phyloP scores from a whole-genome alignment of 2,329 filamentous ascomycete genomes.

The Penicillium nordicum region DNA sequence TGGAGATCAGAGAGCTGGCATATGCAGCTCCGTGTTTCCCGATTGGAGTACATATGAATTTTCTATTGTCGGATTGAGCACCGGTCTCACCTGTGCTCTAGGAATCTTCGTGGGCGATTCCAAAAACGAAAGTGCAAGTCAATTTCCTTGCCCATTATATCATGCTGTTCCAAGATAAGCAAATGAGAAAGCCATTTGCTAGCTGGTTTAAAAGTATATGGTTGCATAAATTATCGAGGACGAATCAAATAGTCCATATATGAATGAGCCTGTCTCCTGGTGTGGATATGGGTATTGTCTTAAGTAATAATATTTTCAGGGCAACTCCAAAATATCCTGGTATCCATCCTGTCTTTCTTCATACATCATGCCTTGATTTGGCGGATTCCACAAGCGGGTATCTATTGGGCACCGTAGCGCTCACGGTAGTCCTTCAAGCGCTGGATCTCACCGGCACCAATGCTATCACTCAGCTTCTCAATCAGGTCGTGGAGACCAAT shows the following conservation, averaged over 20 bases:
- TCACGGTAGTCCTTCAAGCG: slow-evolving; percentile 69
- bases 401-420: slow-evolving; percentile 40
- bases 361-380: slow-evolving; percentile 22
- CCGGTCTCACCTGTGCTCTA: slow-evolving; percentile 7
- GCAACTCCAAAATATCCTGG: slow-evolving; percentile 17
- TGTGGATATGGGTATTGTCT: neutral
- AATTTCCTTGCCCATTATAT: neutral
- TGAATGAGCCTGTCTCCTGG: neutral
- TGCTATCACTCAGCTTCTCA: slow-evolving; percentile 61
- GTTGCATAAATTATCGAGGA: neutral
- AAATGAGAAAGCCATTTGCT: slow-evolving; percentile 3
- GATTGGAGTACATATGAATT: slow-evolving; percentile 7
- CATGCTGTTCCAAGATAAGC: neutral
- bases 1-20: neutral
- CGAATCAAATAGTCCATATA: neutral
- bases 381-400: neutral
- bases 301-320: slow-evolving; percentile 1
- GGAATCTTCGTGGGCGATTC: neutral
- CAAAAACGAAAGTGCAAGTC: neutral
- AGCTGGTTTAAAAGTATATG: neutral
- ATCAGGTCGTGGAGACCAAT: slow-evolving; percentile 71
- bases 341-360: slow-evolving; percentile 23
- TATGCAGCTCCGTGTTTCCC: slow-evolving; percentile 8
- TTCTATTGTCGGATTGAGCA: neutral
- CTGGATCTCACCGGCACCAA: slow-evolving; percentile 60